Evolutionary conservation across 225 moss, liverwort and hornwort genomes (phyloP), one percentile per base, ranked within the genome.

Genomic region (Anthoceros angustus): DNA sequence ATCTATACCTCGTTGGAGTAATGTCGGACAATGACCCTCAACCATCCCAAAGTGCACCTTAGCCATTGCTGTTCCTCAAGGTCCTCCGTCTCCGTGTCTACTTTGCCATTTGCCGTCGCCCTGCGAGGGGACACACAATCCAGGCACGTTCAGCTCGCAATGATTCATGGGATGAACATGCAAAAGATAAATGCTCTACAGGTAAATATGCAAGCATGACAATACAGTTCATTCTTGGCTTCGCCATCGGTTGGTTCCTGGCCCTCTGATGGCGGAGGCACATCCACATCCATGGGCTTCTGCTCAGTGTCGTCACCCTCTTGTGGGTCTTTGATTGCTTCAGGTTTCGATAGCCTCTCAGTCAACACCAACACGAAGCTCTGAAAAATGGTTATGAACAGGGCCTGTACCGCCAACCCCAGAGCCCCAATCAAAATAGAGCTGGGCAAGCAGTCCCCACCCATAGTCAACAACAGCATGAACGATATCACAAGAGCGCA

Each of bases 31-130:
- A 98, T 84, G 45, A 87, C 78, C 42, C 69, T 79, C 32, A 98
- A 76, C 62, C 89, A 84, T 66, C 98, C 98, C 2, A 92, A 72
- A 61, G 92, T 77, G 70, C 86, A 87, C 69, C 82, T 84, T 42
- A 85, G 76, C 98, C 98, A 98, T 62, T 89, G 85, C 18, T 74
- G 77, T 74, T 92, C 85, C 69, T 98, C 98, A 18, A 76, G 38
- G 50, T 76, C 71, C 43, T 69, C 73, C 45, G 40, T 43, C 1
- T 10, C 25, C 32, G 40, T 32, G 42, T 46, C 69, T 50, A 68
- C 81, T 43, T 75, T 73, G 16, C 32, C 66, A 42, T 78, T 81
- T 14, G 42, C 40, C 40, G 66, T 61, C 10, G 41, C 73, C 66
- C 66, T 67, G 23, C 77, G 77, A 68, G 74, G 67, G 0, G 70